A percentile compares a stretch with the other conserved stretches of the same genome.
Evolutionary conservation across 1,139 yeast species (phyloP).

Genomic region (Blastobotrys persicus): DNA sequence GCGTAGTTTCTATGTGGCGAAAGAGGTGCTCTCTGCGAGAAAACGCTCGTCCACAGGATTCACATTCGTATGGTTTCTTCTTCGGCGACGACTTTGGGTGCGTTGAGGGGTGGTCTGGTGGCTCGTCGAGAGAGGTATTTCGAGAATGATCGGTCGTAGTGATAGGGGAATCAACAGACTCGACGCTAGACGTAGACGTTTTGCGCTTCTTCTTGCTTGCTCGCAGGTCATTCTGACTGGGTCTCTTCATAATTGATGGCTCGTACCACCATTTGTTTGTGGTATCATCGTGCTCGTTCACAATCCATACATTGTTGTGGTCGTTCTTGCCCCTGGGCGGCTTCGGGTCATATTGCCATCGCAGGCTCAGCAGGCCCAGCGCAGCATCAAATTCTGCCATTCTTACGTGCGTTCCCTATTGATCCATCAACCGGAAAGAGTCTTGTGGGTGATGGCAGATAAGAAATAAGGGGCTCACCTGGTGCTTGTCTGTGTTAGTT

Average conservation of each 20-base stretch:
- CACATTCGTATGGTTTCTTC: constrained; percentile 28
- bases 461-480: background rate
- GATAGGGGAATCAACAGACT: constrained; percentile 2
- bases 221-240: constrained; percentile 5
- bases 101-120: constrained; percentile 7
- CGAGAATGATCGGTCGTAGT: constrained; percentile 2
- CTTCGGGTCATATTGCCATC: constrained; percentile 14
- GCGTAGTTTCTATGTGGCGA: constrained; percentile 32
- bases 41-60: constrained; percentile 29
- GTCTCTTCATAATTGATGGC: constrained; percentile 1
- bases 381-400: constrained; percentile 20
- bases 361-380: constrained; percentile 17
- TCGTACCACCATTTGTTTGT: constrained; percentile 2
- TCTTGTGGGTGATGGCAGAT: background rate
- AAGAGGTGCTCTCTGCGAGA: constrained; percentile 30
- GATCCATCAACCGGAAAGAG: constrained; percentile 1
- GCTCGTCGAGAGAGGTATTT: constrained; percentile 8
- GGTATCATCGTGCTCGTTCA: constrained; percentile 1
- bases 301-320: background rate
- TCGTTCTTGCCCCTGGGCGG: constrained; percentile 1
- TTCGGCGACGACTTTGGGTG: constrained; percentile 17
- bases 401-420: background rate
- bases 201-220: constrained; percentile 2
- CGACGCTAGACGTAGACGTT: constrained; percentile 6
- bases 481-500: background rate